A percentile compares a stretch with the other conserved stretches of the same genome.
phyloP scores from a whole-genome alignment of 495 filamentous ascomycete species.

The Mytilinidion resinicola region DNA sequence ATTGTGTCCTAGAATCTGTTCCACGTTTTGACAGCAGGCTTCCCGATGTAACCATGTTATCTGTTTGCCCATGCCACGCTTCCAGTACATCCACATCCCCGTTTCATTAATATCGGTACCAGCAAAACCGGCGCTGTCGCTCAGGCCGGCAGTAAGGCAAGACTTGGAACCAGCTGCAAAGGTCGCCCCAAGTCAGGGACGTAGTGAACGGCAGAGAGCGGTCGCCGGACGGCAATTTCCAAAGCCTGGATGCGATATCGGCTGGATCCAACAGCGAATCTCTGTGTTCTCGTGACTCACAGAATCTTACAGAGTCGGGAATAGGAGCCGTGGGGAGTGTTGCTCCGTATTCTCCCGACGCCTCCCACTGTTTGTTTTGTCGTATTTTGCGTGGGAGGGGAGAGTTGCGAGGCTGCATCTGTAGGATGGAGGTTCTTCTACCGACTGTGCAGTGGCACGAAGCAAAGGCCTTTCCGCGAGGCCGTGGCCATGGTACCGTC shows the following conservation, averaged over 20 bases:
- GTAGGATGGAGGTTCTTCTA: constrained; percentile 1
- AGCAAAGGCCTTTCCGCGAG: background rate
- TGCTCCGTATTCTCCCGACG: constrained; percentile 21
- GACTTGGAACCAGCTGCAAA: no score
- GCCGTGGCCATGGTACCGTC: background rate
- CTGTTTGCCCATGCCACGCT: no score
- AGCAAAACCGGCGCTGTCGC: no score
- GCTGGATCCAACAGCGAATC: constrained; percentile 10
- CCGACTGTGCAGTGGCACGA: constrained; percentile 4
- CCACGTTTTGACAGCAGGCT: no score
- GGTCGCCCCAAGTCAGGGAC: no score
- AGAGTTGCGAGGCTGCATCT: constrained; percentile 6
- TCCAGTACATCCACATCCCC: no score
- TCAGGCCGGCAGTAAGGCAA: no score
- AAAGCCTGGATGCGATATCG: constrained; percentile 24
- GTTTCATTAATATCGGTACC: no score
- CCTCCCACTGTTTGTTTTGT: constrained; percentile 1
- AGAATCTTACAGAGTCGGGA: constrained; percentile 13
- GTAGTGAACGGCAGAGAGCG: no score
- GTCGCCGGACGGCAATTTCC: background rate
- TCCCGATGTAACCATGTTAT: no score
- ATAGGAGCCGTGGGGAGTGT: background rate
- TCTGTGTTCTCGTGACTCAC: constrained; percentile 29
- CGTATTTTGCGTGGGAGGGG: constrained; percentile 3
- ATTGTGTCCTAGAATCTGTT: no score